Percentiles rank a stretch among this genome's conserved stretches.
Evolutionary conservation across 83 land plant species (phyloP).

Genomic region (Picea engelmannii): DNA sequence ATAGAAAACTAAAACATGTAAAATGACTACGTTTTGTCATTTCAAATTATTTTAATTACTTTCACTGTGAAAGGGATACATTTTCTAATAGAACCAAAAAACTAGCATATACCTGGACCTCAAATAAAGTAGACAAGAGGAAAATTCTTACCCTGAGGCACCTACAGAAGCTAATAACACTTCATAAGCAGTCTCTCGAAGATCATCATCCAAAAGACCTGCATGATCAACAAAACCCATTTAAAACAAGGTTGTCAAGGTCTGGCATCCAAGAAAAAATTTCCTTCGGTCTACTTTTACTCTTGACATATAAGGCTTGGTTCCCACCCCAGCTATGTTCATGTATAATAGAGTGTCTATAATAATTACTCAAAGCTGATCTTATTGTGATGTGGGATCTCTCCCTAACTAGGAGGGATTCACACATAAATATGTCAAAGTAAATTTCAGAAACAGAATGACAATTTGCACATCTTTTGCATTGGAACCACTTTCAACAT

Average conservation of each 20-base stretch:
- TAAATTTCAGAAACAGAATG: neutral
- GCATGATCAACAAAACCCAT: slow-evolving; percentile 12
- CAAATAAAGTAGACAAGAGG: neutral
- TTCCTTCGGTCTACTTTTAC: neutral
- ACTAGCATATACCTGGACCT: neutral
- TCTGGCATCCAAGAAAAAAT: neutral
- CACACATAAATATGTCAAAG: neutral
- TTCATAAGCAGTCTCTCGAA: slow-evolving; percentile 51
- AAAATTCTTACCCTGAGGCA: slow-evolving; percentile 41
- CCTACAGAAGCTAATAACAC: slow-evolving; percentile 48
- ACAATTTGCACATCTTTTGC: neutral
- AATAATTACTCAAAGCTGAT: neutral
- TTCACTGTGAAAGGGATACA: neutral
- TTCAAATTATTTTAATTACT: slow-evolving; percentile 11
- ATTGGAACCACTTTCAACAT: neutral
- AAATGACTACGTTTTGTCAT: neutral
- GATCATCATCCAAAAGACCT: slow-evolving; percentile 54
- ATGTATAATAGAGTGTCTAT: neutral
- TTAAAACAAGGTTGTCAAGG: neutral
- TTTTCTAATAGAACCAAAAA: neutral
- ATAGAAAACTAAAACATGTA: neutral
- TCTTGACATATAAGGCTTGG: neutral
- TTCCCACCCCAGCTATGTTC: neutral
- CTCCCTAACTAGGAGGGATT: neutral
- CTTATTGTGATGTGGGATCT: neutral